A percentile compares a stretch with the other conserved stretches of the same genome.
These are phyloP conservation scores for Blastocystis sp. DNA, from an alignment of 352 stramenopile species.

Conservation along the genomic window DNA sequence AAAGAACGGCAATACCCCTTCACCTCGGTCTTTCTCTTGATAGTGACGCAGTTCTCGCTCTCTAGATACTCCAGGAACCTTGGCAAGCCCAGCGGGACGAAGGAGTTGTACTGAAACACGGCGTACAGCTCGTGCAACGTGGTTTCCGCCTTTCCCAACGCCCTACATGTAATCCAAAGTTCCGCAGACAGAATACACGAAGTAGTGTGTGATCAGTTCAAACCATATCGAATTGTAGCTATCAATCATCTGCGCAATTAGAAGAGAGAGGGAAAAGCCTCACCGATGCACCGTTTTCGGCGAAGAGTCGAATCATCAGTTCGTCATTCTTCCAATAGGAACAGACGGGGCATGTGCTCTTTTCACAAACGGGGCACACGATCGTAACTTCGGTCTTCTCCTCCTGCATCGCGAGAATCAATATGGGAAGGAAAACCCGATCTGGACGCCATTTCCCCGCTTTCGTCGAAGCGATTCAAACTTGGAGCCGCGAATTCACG, in stretches of 20 bases:
- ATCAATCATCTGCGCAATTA: slow-evolving; percentile 28
- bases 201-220: slow-evolving; percentile 41
- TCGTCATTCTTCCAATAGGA: slow-evolving; percentile 3
- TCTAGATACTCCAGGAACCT: neutral
- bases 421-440: neutral
- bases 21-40: neutral
- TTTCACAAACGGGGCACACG: slow-evolving; percentile 6
- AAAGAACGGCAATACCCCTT: neutral
- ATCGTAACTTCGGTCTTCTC: neutral
- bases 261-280: neutral
- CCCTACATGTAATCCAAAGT: neutral
- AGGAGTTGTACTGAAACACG: neutral
- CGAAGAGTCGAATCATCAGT: slow-evolving; percentile 13
- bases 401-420: neutral
- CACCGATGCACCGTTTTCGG: slow-evolving; percentile 13
- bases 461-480: neutral
- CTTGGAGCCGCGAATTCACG: neutral
- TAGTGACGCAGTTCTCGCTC: neutral
- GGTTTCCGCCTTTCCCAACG: neutral
- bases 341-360: slow-evolving; percentile 10
- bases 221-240: slow-evolving; percentile 37
- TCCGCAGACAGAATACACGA: neutral
- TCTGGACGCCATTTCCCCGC: neutral
- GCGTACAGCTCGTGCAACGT: neutral
- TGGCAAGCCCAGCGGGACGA: slow-evolving; percentile 2